A percentile compares a stretch with the other conserved stretches of the same genome.
Evolutionary conservation across 371 early-diverging fungal genomes (phyloP).

Genomic region (Mortierella sp.): DNA sequence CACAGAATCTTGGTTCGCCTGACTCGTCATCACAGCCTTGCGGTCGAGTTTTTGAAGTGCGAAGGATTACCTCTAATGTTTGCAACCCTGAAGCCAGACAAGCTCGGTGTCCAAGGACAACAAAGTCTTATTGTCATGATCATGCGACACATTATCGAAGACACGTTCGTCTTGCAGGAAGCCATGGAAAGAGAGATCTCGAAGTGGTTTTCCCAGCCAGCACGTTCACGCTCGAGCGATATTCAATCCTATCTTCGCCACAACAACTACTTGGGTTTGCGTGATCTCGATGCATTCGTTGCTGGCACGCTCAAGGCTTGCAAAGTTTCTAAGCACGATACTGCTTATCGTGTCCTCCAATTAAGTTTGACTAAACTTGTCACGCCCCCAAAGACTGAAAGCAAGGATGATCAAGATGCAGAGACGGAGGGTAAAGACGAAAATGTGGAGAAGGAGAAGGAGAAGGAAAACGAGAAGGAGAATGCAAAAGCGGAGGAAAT

Average conservation of each 20-base stretch:
- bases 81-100: slow-evolving; percentile 58
- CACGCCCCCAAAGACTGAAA: slow-evolving; percentile 3
- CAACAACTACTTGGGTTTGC: slow-evolving; percentile 79
- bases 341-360: slow-evolving; percentile 65
- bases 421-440: slow-evolving; percentile 18
- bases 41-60: slow-evolving; percentile 74
- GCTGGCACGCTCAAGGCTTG: slow-evolving; percentile 73
- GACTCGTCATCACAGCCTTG: slow-evolving; percentile 77
- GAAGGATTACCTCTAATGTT: slow-evolving; percentile 77
- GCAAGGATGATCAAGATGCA: slow-evolving; percentile 28
- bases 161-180: slow-evolving; percentile 68
- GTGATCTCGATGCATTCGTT: slow-evolving; percentile 81
- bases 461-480: neutral
- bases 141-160: slow-evolving; percentile 90
- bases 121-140: slow-evolving; percentile 83
- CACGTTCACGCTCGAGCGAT: slow-evolving; percentile 77
- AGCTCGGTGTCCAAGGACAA: slow-evolving; percentile 77
- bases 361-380: slow-evolving; percentile 58
- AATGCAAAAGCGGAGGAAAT: slow-evolving; percentile 4
- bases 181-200: slow-evolving; percentile 81
- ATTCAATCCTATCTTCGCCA: slow-evolving; percentile 76
- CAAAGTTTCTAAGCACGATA: slow-evolving; percentile 74
- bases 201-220: slow-evolving; percentile 74
- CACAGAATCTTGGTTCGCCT: slow-evolving; percentile 85
- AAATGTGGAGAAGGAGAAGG: slow-evolving; percentile 31